Base-by-base conservation (phyloP, 2,329 filamentous ascomycete genomes). In the Trichoderma sp. region DNA sequence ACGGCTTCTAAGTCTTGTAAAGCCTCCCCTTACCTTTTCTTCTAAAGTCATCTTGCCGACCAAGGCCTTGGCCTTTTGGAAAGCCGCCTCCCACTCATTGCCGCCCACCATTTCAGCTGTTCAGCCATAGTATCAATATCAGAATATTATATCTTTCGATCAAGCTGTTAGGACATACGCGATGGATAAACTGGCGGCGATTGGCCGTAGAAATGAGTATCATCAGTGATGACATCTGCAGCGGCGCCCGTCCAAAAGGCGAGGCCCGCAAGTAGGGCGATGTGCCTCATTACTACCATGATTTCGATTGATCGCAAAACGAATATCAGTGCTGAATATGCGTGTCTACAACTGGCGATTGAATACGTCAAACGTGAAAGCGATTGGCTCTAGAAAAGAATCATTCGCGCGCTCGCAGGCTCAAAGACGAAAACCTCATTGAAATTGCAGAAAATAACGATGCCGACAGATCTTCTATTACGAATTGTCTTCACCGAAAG, bases 41-140 rank as follows among this genome's bases (percentile, higher is more conserved):
- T 90, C 85, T 62, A 95, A 82, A 1, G 92, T 95, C 83, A 96
- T 86, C 76, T 91, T 86, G 15, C 85, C 86, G 14, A 97, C 92
- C 75, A 96, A 89, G 1, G 85, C 85, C 71, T 86, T 85, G 0
- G 93, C 93, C 78, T 91, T 92, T 24, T 82, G 80, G 76, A 92
- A 91, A 6, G 93, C 90, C 18, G 86, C 84, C 3, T 84, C 84
- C 93, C 93, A 96, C 53, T 88, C 83, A 11, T 90, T 91, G 6
- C 85, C 81, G 18, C 91, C 91, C 74, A 80, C 85, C 84, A 90
- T 82, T 36, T 82, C 77, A n/a, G 86, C 85, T 87, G 26, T 26
- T 69, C 6, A 2, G 24, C 8, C 8, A 58, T 24, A 18, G 12
- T 6, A 24, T 62, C 30, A 69, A 56, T n/a, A 32, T 34, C 18